Base-by-base conservation (phyloP, 2,329 filamentous ascomycete genomes). In the Colletotrichum neosansevieriae region DNA sequence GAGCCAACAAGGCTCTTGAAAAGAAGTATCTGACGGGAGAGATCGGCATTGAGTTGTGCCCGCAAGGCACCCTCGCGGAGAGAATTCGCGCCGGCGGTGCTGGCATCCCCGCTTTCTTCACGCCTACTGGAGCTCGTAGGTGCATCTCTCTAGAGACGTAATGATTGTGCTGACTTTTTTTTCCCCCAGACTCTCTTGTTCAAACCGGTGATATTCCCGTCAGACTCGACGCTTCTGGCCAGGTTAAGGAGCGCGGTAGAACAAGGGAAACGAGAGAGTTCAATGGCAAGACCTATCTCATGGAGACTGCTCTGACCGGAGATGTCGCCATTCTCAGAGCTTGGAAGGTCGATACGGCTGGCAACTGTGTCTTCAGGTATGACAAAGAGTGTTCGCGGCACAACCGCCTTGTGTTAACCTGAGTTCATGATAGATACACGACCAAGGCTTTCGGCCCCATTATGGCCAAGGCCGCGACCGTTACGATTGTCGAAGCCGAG, bases 401-500 rank as follows among this genome's bases (percentile, higher is more conserved):
- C 6, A 50, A 13, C 15, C 2, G 1, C 11, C 0, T 15, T 1
- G 3, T n/a, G 13, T 15, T 40, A 47, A n/a, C 59, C 57, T 13
- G 63, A 21, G 34, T 34, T 4, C 1, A 4, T 15, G 12, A 74
- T 68, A 86, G 85, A 71, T 90, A 92, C 78, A 91, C 92, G 0
- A 93, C 91, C 36, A 92, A 92, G 76, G 89, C 91, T 0, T 94
- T 93, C 71, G 91, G 89, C 1, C 86, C 88, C 6, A 85, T 93
- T 70, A 93, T 94, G 91, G 93, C 92, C 68, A 94, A 95, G 80
- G 93, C 93, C 0, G 93, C 92, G 0, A 88, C 86, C 54, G 75
- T 92, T 44, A 91, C 92, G 29, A 94, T 97, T 45, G 92, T 96
- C 42, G 93, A 97, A 77, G 93, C 93, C 1, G 93, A 97, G 75